Base-by-base conservation (phyloP, 176 grass and related monocot species). In the Carex littledalei region DNA sequence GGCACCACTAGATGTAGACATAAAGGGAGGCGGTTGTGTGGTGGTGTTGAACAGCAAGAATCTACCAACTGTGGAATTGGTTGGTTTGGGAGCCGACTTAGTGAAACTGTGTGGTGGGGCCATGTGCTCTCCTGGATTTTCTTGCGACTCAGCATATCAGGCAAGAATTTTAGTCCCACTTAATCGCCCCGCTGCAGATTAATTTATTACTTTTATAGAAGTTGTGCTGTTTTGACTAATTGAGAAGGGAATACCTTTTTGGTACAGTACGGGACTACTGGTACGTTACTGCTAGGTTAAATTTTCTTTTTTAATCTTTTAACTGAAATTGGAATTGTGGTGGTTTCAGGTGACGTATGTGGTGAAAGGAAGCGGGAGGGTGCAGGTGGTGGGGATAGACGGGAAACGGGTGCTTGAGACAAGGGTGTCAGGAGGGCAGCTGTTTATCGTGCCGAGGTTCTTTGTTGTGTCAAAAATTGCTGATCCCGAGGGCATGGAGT, bases 101-200 rank as follows among this genome's bases (percentile, higher is more conserved):
- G 95, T 98, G 2, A 88, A 92, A 58, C 86, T 98, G 2, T 80
- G 91, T 3, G 95, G 84, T 3, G 91, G 92, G 60, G 89, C 92
- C 57, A 98, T 98, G 95, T 98, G 95, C 88, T 98, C 92, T 0
- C 95, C 95, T 0, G 95, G 95, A 2, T 98, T 98, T 89, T 98
- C 95, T 0, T 91, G 95, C 2, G 95, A 98, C 77, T 94, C 95
- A 0, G 92, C 95, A 0, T 94, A 90, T 67, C 92, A 81, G 78
- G 78, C 32, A 81, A 81, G 55, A 45, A 14, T 4, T 45, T 10
- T n/a, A 71, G 37, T 45, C 43, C 0, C 17, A 37, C 31, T 18
- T 68, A 60, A 80, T n/a, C 26, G 0, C 6, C 12, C 22, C 26
- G 12, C 10, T 26, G 4, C 8, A 55, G 6, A 54, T 78, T 12